Percentiles rank a stretch among this genome's conserved stretches.
These are phyloP conservation scores for Xanthoconium separans DNA, from an alignment of 1,284 basidiomycete genomes.

Conservation along the genomic window DNA sequence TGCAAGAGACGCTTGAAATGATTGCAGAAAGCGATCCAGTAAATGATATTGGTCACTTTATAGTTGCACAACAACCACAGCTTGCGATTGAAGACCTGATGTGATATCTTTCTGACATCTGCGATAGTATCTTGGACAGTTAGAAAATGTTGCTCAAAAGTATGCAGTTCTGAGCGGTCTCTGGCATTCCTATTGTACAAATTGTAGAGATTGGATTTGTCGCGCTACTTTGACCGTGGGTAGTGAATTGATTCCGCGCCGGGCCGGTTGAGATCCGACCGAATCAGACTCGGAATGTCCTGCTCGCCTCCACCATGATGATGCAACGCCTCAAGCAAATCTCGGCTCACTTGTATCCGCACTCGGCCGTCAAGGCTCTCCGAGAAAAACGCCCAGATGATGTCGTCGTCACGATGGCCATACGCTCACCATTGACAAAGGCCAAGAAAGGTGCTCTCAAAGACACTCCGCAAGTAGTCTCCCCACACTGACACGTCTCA, in stretches of 20 bases:
- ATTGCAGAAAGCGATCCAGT: conserved; percentile 1
- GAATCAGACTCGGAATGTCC: too few relatives aligned
- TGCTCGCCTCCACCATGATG: conserved; percentile 2
- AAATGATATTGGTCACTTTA: neutral
- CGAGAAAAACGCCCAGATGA: conserved; percentile 63
- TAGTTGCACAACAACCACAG: neutral
- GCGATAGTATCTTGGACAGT: too few relatives aligned
- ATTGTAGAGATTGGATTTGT: too few relatives aligned
- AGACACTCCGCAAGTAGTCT: conserved; percentile 58
- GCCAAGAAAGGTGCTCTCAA: conserved; percentile 80
- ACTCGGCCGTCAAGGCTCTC: conserved; percentile 44
- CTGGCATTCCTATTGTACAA: too few relatives aligned
- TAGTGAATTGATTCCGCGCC: too few relatives aligned
- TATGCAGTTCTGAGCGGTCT: too few relatives aligned
- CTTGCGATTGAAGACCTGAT: conserved; percentile 11
- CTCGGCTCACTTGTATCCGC: conserved; percentile 53
- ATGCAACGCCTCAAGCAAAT: conserved; percentile 62
- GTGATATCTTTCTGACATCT: neutral
- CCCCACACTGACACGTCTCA: neutral
- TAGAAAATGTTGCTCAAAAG: too few relatives aligned
- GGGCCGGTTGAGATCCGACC: too few relatives aligned
- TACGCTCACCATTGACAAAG: conserved; percentile 73
- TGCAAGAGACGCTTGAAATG: conserved; percentile 13
- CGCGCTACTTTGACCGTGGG: too few relatives aligned
- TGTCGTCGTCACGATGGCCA: conserved; percentile 79